Evolutionary conservation across 441 rosid species (phyloP).

Genomic region (Eugenia klotzschiana): DNA sequence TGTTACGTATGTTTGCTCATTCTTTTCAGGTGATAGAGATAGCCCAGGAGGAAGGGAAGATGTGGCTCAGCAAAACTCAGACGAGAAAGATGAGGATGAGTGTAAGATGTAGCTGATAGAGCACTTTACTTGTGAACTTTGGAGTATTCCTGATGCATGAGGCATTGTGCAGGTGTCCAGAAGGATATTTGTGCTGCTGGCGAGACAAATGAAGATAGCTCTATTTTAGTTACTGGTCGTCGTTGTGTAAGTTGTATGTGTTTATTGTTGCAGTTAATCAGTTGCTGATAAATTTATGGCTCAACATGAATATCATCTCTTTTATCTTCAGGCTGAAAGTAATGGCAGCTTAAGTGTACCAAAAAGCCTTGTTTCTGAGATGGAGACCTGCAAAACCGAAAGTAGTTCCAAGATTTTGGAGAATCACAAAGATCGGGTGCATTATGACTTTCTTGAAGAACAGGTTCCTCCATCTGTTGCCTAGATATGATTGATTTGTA

Average conservation of each 20-base stretch:
- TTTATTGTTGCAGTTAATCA: conserved; percentile 45
- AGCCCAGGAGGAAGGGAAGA: conserved; percentile 31
- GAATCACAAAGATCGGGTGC: conserved; percentile 22
- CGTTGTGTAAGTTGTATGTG: conserved; percentile 99
- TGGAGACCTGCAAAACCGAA: conserved; percentile 14
- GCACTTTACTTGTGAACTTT: conserved; percentile 9
- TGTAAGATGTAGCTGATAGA: conserved; percentile 20
- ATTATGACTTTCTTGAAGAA: conserved; percentile 67
- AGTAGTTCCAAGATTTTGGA: conserved; percentile 13
- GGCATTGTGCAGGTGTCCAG: conserved; percentile 29
- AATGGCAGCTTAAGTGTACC: conserved; percentile 30
- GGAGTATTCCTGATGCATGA: conserved; percentile 10
- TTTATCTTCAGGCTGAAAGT: conserved; percentile 44
- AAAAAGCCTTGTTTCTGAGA: conserved; percentile 22
- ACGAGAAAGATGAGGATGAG: conserved; percentile 23
- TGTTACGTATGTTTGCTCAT: background rate
- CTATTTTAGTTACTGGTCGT: conserved; percentile 39
- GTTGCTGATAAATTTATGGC: conserved; percentile 22
- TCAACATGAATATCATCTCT: conserved; percentile 37
- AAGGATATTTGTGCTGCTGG: conserved; percentile 20
- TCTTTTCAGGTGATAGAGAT: conserved; percentile 36
- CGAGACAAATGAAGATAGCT: conserved; percentile 27
- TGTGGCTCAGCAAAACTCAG: conserved; percentile 14
- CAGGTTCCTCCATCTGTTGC: conserved; percentile 29
- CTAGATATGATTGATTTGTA: background rate